These are phyloP conservation scores for Skeletonema tropicum DNA, from an alignment of 108 stramenopile species.

Conservation along the genomic window DNA sequence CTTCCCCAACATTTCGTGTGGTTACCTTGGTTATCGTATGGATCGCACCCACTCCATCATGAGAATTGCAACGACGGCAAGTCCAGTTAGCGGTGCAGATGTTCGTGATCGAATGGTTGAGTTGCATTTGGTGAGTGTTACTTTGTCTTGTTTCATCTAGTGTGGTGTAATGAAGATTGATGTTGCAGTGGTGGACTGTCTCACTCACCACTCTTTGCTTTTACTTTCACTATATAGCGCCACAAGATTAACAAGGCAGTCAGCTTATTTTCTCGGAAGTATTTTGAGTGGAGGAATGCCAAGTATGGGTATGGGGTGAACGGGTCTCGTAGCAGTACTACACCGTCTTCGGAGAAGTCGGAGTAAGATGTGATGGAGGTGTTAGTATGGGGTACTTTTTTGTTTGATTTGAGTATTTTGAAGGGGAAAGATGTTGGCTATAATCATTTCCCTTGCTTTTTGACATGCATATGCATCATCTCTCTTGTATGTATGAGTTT, in stretches of 20 bases:
- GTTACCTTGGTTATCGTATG: slow-evolving; percentile 61
- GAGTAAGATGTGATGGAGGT: not conserved
- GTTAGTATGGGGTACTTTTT: too few relatives aligned
- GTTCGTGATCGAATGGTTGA: not conserved
- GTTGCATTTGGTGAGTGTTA: not conserved
- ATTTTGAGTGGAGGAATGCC: not conserved
- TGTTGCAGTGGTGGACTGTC: too few relatives aligned
- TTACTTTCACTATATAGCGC: not conserved
- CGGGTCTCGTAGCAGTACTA: not conserved
- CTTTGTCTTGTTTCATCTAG: too few relatives aligned
- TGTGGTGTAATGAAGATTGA: too few relatives aligned
- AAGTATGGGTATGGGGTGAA: not conserved
- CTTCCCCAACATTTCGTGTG: slow-evolving; percentile 66
- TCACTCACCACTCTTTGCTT: too few relatives aligned
- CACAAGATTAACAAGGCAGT: not conserved
- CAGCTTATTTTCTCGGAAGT: not conserved
- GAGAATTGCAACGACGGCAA: slow-evolving; percentile 74
- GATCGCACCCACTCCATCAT: slow-evolving; percentile 75
- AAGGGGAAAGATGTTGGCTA: too few relatives aligned
- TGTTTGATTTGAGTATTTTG: too few relatives aligned
- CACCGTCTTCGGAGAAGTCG: not conserved
- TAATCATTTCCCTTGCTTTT: too few relatives aligned
- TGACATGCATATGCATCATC: too few relatives aligned
- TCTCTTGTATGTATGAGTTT: too few relatives aligned
- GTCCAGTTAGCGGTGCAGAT: slow-evolving; percentile 63